Base-by-base conservation (phyloP, 192 early-diverging fungal species). In the Coemansia sp. region DNA sequence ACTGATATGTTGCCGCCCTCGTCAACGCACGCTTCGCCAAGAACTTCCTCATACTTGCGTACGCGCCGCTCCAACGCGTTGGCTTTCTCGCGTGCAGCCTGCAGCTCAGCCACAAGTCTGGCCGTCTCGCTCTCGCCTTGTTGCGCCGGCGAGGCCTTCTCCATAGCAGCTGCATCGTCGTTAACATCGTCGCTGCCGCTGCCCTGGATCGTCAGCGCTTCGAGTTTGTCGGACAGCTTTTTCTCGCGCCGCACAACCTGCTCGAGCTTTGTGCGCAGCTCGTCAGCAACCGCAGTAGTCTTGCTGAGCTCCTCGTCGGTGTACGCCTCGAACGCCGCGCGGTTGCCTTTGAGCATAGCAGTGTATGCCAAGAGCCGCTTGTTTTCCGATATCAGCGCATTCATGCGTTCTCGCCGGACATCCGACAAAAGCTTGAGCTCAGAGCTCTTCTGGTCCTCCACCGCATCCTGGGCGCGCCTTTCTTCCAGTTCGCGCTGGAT, bases 331-430 rank as follows among this genome's bases (percentile, higher is more conserved):
- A 81, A 86, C 11, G 81, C 67, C 2, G 72, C 58, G 33, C 76
- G 71, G 50, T 88, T 84, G 8, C 86, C 87, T 9, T 68, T 70
- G 13, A 81, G 64, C 11, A 87, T 69, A 0, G 85, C 71, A 9
- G 83, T 56, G 58, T 77, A 81, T 15, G 76, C 65, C 62, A 84
- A 65, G 14, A 88, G 79, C 17, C 87, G 84, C 62, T 85, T 82
- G 66, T 84, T 87, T 48, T 87, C 85, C 2, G 85, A 71, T 9
- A 85, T 74, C 35, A 89, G 65, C 10, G 85, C 73, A 32, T 77
- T 82, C 63, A 89, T 86, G 40, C 86, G 81, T 66, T 87, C 87
- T 62, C 85, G 79, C 36, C 79, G 70, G 29, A 66, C 75, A 19
- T 84, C 83, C 0, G 81, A 72, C 42, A 84, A 67, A 7, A 79